phyloP scores from a whole-genome alignment of 164 flowering plant genomes.

The Vitis rupestris region DNA sequence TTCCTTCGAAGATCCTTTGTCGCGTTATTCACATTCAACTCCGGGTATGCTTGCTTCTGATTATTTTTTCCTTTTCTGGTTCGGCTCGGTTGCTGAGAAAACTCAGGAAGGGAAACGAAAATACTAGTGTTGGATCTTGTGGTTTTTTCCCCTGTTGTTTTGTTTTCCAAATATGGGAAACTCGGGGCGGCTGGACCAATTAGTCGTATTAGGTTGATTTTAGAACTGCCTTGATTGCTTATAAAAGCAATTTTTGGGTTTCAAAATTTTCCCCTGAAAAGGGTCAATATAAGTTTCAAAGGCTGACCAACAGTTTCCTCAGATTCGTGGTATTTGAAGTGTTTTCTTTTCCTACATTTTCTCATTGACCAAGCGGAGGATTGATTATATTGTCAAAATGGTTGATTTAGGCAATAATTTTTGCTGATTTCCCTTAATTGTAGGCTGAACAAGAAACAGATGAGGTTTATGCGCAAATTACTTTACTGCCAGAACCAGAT shows the following conservation, averaged over 20 bases:
- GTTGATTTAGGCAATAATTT: neutral
- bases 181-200: neutral
- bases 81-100: conserved; percentile 1
- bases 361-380: neutral
- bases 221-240: too few relatives aligned
- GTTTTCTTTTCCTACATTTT: neutral
- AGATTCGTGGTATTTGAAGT: too few relatives aligned
- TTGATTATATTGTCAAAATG: neutral
- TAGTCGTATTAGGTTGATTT: neutral
- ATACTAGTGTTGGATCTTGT: neutral
- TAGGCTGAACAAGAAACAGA: conserved; percentile 88
- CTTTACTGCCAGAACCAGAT: conserved; percentile 62
- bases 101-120: neutral
- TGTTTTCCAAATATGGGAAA: neutral
- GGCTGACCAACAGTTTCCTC: too few relatives aligned
- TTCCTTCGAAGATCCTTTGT: conserved; percentile 77
- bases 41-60: conserved; percentile 33
- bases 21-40: conserved; percentile 55
- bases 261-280: too few relatives aligned
- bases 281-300: too few relatives aligned
- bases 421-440: conserved; percentile 8
- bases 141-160: neutral
- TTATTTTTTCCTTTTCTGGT: neutral
- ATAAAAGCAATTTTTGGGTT: too few relatives aligned
- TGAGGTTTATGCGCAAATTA: conserved; percentile 84